A percentile compares a stretch with the other conserved stretches of the same genome.
Evolutionary conservation across 768 basidiomycete species (phyloP).

Genomic region (Myochromella boudieri): DNA sequence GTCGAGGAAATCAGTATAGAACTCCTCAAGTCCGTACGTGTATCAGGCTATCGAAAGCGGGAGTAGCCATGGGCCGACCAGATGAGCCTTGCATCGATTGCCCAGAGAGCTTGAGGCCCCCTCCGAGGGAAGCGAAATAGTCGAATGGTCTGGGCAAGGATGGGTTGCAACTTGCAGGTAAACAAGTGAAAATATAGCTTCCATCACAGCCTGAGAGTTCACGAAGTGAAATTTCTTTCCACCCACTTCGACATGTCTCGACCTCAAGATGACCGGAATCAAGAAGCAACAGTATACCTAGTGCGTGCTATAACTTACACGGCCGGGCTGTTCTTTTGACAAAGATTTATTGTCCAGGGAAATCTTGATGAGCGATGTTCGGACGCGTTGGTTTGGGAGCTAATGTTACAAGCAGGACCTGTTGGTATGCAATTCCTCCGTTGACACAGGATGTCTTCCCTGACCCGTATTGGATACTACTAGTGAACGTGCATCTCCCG

Average conservation of each 20-base stretch:
- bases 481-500: slow-evolving; percentile 96
- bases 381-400: slow-evolving; percentile 95
- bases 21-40: too few relatives aligned
- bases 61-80: too few relatives aligned
- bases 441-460: neutral
- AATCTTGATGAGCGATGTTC: slow-evolving; percentile 95
- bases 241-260: slow-evolving; percentile 47
- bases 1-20: too few relatives aligned
- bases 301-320: slow-evolving; percentile 34
- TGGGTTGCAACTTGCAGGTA: too few relatives aligned
- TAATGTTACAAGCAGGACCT: slow-evolving; percentile 99
- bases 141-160: too few relatives aligned
- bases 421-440: slow-evolving; percentile 63
- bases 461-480: slow-evolving; percentile 1
- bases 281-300: slow-evolving; percentile 88
- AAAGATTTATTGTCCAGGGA: slow-evolving; percentile 51
- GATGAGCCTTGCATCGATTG: too few relatives aligned
- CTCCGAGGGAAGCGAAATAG: too few relatives aligned
- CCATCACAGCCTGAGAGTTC: neutral
- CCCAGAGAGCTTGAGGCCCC: too few relatives aligned
- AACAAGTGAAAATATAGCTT: slow-evolving; percentile 14
- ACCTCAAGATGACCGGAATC: slow-evolving; percentile 86
- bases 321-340: slow-evolving; percentile 5
- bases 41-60: too few relatives aligned
- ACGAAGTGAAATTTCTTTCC: slow-evolving; percentile 5